Evolutionary conservation across 352 stramenopile species (phyloP).

Genomic region (Globisporangium sylvaticum): DNA sequence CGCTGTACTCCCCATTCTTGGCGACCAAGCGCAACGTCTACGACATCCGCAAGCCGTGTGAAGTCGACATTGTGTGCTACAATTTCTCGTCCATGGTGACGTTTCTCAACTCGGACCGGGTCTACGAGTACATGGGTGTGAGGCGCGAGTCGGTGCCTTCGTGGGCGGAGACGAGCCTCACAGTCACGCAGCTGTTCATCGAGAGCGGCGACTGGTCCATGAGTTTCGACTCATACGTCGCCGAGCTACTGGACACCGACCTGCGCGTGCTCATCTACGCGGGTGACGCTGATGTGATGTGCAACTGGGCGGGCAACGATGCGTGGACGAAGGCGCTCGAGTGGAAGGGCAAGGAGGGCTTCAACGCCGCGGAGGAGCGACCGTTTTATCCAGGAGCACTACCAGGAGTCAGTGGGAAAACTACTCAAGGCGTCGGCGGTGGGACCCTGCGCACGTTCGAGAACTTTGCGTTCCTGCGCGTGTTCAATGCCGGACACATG

Average conservation of each 20-base stretch:
- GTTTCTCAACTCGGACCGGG: conserved; percentile 8
- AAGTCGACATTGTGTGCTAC: neutral
- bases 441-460: conserved; percentile 34
- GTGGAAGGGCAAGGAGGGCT: conserved; percentile 87
- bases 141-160: conserved; percentile 29
- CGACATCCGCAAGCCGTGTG: neutral
- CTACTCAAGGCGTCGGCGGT: conserved; percentile 10
- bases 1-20: neutral
- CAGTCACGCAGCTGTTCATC: conserved; percentile 60
- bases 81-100: neutral
- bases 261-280: conserved; percentile 93
- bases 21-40: neutral
- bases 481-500: conserved; percentile 94
- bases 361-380: conserved; percentile 52
- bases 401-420: too few species aligned
- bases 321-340: conserved; percentile 91
- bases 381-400: conserved; percentile 19
- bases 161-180: conserved; percentile 92
- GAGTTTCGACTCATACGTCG: conserved; percentile 67
- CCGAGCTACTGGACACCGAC: conserved; percentile 59
- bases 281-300: conserved; percentile 90
- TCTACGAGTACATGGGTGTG: conserved; percentile 39
- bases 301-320: conserved; percentile 68
- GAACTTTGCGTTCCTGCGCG: conserved; percentile 90
- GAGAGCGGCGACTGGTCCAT: conserved; percentile 86